These are phyloP conservation scores for Jatropha curcas DNA, from an alignment of 345 rosid genomes.

Conservation along the genomic window DNA sequence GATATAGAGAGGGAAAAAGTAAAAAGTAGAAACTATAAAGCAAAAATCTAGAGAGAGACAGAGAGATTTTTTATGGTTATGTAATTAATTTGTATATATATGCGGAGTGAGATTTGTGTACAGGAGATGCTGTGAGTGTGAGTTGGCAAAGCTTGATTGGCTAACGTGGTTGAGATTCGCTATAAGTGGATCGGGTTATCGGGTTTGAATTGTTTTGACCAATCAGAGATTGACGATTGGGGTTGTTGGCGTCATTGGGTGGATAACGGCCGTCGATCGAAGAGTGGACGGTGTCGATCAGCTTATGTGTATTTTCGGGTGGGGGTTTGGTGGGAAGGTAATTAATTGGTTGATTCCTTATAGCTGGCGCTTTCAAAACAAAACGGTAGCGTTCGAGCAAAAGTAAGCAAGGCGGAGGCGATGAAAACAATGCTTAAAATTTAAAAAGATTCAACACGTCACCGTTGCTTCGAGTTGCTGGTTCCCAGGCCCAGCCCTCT, in stretches of 20 bases:
- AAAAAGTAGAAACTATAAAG: background rate
- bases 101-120: background rate
- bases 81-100: background rate
- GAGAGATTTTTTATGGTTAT: background rate
- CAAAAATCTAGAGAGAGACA: background rate
- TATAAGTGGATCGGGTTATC: background rate
- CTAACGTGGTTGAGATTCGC: too few species aligned
- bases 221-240: slow-evolving; percentile 9
- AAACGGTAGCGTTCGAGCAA: too few species aligned
- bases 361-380: background rate
- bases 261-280: slow-evolving; percentile 7
- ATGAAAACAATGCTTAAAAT: too few species aligned
- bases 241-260: slow-evolving; percentile 15
- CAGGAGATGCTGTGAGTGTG: background rate
- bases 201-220: slow-evolving; percentile 18
- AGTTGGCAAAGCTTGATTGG: slow-evolving; percentile 2
- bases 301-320: background rate
- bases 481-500: too few species aligned
- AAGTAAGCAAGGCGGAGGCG: too few species aligned
- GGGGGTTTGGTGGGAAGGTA: background rate
- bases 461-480: too few species aligned
- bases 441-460: too few species aligned
- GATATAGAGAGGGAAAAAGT: background rate
- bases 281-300: background rate
- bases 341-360: background rate